phyloP scores from a whole-genome alignment of 78 protist species.

The Cavenderia fasciculata region DNA sequence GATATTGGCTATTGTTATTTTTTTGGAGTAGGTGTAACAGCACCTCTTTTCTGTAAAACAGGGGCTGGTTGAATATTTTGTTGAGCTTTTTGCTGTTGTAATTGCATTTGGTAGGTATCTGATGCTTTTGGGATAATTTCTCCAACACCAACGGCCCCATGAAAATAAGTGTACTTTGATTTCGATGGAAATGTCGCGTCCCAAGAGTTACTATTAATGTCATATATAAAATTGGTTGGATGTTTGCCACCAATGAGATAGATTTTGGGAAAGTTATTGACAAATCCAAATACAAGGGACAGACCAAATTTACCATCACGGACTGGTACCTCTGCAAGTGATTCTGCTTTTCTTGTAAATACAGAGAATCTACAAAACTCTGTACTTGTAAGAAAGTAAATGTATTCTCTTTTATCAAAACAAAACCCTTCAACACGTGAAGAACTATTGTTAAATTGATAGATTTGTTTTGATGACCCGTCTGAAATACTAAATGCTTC shows the following conservation, averaged over 20 bases:
- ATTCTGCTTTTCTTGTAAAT: background rate
- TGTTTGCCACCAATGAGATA: background rate
- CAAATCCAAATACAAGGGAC: background rate
- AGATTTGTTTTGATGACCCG: too few species aligned
- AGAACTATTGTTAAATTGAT: background rate
- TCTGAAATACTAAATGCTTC: background rate
- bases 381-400: background rate
- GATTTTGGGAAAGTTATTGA: background rate
- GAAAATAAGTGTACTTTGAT: background rate
- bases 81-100: too few species aligned
- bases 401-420: background rate
- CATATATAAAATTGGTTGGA: background rate
- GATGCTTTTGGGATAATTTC: too few species aligned
- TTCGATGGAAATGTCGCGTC: background rate
- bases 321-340: background rate
- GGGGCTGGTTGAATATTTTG: too few species aligned
- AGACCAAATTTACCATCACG: background rate
- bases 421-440: slow-evolving; percentile 10
- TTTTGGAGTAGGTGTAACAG: too few species aligned
- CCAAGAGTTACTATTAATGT: background rate
- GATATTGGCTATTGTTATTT: too few species aligned
- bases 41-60: too few species aligned
- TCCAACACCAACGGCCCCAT: background rate
- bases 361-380: background rate
- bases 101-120: too few species aligned